These are phyloP conservation scores for Trichoderma oligosporum DNA, from an alignment of 2,329 filamentous ascomycete species.

Conservation along the genomic window DNA sequence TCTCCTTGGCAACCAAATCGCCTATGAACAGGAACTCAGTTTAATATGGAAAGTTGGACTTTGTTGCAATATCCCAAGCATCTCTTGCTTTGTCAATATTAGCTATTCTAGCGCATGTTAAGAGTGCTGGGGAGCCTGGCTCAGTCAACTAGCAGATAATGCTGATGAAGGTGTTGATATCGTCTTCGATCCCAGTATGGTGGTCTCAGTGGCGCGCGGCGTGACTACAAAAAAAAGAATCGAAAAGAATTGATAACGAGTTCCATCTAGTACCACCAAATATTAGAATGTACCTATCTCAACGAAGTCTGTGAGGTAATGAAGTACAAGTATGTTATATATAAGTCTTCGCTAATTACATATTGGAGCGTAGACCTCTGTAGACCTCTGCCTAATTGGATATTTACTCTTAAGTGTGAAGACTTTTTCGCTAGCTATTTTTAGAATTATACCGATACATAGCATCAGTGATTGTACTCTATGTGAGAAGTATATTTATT, in stretches of 20 bases:
- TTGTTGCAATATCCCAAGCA: not conserved
- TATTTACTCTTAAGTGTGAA: not conserved
- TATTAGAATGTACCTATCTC: not conserved
- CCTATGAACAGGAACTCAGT: not conserved
- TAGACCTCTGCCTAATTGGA: not conserved
- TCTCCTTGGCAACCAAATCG: not conserved
- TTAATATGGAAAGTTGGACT: not conserved
- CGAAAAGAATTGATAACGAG: not conserved
- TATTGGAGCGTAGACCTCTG: not conserved
- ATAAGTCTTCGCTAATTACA: not conserved
- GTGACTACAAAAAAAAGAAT: not conserved
- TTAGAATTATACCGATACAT: not conserved
- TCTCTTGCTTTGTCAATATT: not conserved
- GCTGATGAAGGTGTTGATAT: not conserved
- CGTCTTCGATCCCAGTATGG: not conserved
- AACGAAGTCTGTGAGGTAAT: not conserved
- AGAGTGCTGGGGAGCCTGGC: not conserved
- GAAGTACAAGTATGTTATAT: slow-evolving; percentile 1
- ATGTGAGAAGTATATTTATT: not conserved
- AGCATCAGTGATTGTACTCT: not conserved
- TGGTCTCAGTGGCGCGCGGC: slow-evolving; percentile 1
- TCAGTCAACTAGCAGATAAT: not conserved
- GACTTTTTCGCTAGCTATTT: not conserved
- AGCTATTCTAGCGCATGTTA: not conserved
- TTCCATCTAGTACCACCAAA: not conserved